These are phyloP conservation scores for Sporobolomyces roseus DNA, from an alignment of 768 basidiomycete genomes.

Conservation along the genomic window DNA sequence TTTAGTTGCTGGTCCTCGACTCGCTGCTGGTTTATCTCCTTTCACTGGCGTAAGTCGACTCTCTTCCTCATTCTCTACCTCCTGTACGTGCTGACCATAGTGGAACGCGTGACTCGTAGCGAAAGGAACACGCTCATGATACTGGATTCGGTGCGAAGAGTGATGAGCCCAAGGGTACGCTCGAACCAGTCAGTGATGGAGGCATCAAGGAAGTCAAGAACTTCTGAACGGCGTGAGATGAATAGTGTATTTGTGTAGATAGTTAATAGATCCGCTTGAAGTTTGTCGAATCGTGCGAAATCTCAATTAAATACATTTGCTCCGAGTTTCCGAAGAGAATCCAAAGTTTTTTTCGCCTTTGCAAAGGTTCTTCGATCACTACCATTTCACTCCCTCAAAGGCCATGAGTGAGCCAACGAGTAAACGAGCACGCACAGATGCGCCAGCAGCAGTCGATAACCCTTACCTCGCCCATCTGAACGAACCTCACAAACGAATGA, in stretches of 20 bases:
- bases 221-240: conserved; percentile 4
- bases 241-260: no score
- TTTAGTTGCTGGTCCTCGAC: conserved; percentile 69
- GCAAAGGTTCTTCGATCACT: no score
- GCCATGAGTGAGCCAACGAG: conserved; percentile 32
- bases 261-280: no score
- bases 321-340: no score
- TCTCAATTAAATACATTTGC: no score
- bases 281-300: no score
- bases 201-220: conserved; percentile 28
- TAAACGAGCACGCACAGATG: conserved; percentile 32
- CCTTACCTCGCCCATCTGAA: conserved; percentile 58
- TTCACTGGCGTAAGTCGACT: conserved; percentile 46
- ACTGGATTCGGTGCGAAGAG: conserved; percentile 36
- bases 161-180: neutral
- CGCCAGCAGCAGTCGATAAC: conserved; percentile 47
- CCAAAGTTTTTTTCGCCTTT: no score
- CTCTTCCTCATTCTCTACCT: neutral
- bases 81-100: neutral
- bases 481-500: conserved; percentile 11
- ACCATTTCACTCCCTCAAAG: no score
- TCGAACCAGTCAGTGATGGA: conserved; percentile 24
- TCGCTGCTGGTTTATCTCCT: conserved; percentile 61
- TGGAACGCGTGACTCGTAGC: neutral
- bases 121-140: conserved; percentile 27